These are phyloP conservation scores for Elsinoe arachidis DNA, from an alignment of 2,329 filamentous ascomycete species.

Conservation along the genomic window DNA sequence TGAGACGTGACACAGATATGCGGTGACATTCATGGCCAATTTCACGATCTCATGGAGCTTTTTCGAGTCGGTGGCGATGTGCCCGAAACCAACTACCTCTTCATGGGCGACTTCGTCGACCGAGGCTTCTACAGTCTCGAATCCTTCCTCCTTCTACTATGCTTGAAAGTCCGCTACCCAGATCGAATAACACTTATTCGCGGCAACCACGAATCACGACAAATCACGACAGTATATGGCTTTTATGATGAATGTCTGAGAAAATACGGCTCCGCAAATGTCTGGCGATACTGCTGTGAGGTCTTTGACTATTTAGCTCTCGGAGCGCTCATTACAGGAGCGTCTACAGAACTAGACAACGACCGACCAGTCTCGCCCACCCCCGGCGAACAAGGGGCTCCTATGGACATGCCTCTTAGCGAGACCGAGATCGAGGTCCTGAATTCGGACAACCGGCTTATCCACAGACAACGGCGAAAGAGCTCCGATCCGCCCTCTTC, in stretches of 20 bases:
- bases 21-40: constrained; percentile 93
- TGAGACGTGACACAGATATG: constrained; percentile 58
- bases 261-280: constrained; percentile 93
- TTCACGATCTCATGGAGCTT: constrained; percentile 93
- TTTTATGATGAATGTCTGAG: constrained; percentile 96
- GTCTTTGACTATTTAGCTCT: constrained; percentile 95
- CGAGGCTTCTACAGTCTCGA: constrained; percentile 97
- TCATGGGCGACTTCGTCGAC: constrained; percentile 98
- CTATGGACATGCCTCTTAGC: constrained; percentile 43
- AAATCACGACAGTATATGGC: constrained; percentile 95
- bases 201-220: constrained; percentile 80
- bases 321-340: constrained; percentile 83
- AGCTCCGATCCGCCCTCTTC: constrained; percentile 21
- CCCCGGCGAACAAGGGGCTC: neutral
- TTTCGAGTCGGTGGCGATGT: constrained; percentile 90
- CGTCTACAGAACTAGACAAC: constrained; percentile 50
- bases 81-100: constrained; percentile 91
- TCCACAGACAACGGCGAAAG: constrained; percentile 58
- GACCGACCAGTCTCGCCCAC: constrained; percentile 9
- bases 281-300: constrained; percentile 88
- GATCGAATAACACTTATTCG: constrained; percentile 88
- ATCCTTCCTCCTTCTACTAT: constrained; percentile 89
- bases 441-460: constrained; percentile 71
- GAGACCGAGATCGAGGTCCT: constrained; percentile 91
- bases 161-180: constrained; percentile 93